These are phyloP conservation scores for grape (Vitis vinifera) DNA, from an alignment of 164 flowering plant species.

Conservation along the genomic window DNA sequence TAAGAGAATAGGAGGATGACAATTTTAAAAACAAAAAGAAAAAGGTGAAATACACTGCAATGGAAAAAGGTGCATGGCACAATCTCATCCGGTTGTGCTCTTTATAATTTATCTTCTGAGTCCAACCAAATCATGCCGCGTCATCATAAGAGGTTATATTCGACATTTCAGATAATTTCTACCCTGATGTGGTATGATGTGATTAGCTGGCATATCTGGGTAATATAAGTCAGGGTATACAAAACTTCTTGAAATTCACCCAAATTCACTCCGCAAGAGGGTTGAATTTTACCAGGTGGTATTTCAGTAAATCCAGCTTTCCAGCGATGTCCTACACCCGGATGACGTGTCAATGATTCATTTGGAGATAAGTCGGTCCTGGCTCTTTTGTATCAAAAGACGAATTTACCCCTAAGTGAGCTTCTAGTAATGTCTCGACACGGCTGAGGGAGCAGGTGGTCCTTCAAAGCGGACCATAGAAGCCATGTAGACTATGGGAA, in stretches of 20 bases:
- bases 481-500: not conserved
- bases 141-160: too few species aligned
- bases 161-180: too few species aligned
- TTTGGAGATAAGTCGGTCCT: not conserved
- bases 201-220: not conserved
- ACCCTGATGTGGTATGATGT: not conserved
- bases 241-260: slow-evolving; percentile 36
- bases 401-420: not conserved
- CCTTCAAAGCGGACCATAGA: not conserved
- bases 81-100: not conserved
- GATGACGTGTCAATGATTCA: not conserved
- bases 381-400: not conserved
- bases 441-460: not conserved
- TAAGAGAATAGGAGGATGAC: not conserved
- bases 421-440: not conserved
- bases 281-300: slow-evolving; percentile 22
- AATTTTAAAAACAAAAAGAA: not conserved
- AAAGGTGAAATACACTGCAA: not conserved
- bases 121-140: too few species aligned
- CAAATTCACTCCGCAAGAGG: slow-evolving; percentile 38
- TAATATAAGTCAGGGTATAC: not conserved
- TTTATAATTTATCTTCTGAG: too few species aligned
- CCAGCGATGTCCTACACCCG: not conserved
- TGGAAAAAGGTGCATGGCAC: not conserved
- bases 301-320: not conserved